Evolutionary conservation across 306 rosid species (phyloP).

Genomic region (Erythrophleum fordii): DNA sequence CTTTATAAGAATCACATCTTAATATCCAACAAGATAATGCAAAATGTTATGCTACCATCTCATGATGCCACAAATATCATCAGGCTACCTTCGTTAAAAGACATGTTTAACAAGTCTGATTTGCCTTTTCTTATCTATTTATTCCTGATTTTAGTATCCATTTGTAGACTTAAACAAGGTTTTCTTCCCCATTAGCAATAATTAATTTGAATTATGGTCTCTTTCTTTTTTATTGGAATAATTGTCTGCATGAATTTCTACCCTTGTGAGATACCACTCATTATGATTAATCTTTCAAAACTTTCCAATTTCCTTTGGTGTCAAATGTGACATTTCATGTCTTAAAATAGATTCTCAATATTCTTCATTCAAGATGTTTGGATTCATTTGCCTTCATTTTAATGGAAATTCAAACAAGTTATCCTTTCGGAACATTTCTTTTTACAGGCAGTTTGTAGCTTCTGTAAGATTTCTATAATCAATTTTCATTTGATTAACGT

Average conservation of each 20-base stretch:
- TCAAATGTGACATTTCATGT: not conserved
- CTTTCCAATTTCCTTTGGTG: not conserved
- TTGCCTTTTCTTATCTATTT: not conserved
- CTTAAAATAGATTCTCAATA: not conserved
- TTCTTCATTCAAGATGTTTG: constrained; percentile 14
- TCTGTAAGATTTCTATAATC: not conserved
- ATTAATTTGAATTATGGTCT: not conserved
- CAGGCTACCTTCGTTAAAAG: not conserved
- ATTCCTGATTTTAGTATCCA: not conserved
- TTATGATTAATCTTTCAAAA: not conserved
- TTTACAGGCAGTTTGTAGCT: not conserved
- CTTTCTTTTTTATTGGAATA: not conserved
- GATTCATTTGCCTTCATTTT: constrained; percentile 19
- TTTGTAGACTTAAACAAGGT: not conserved
- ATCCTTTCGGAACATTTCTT: not conserved
- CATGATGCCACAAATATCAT: not conserved
- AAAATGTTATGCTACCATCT: not conserved
- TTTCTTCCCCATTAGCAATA: not conserved
- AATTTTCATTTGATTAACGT: constrained; percentile 10
- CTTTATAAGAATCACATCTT: not conserved
- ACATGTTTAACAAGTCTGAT: not conserved
- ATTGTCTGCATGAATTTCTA: not conserved
- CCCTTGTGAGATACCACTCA: not conserved
- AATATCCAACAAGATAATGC: not conserved
- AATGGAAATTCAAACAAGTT: constrained; percentile 4